phyloP scores from a whole-genome alignment of 2,329 filamentous ascomycete species.

The Fusarium duplospermum region DNA sequence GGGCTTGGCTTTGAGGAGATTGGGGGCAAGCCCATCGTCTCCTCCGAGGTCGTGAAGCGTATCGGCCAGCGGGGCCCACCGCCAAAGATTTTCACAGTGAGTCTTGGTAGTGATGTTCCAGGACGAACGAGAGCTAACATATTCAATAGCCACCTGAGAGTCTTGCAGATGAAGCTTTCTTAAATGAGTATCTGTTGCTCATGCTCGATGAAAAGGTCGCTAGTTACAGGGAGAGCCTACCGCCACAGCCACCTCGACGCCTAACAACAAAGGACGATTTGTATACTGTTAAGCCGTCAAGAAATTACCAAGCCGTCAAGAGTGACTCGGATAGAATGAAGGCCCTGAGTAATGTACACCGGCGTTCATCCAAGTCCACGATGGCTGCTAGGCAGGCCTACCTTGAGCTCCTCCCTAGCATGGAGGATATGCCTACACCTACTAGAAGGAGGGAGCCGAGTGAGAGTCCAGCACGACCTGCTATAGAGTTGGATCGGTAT shows the following conservation, averaged over 20 bases:
- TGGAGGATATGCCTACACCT: not conserved
- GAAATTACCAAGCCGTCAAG: conserved; percentile 8
- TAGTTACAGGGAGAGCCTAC: conserved; percentile 13
- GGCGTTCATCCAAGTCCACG: not conserved
- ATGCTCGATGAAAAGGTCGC: conserved; percentile 45
- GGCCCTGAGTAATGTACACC: not conserved
- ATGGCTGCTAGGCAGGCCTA: not conserved
- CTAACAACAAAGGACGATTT: not conserved
- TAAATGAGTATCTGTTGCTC: conserved; percentile 34
- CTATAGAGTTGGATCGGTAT: not conserved
- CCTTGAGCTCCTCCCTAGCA: not conserved
- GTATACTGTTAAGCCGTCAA: not conserved
- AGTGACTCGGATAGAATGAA: not conserved
- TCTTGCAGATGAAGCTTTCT: conserved; percentile 13
- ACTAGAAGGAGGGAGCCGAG: not conserved
- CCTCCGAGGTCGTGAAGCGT: conserved; percentile 52
- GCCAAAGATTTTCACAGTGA: conserved; percentile 42
- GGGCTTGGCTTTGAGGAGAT: conserved; percentile 65
- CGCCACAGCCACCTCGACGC: not conserved
- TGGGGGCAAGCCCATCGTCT: conserved; percentile 56
- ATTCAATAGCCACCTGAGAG: conserved; percentile 8
- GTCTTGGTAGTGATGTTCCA: conserved; percentile 3
- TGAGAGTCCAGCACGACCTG: not conserved
- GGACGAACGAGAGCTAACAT: not conserved
- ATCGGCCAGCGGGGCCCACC: conserved; percentile 54